Evolutionary conservation across 768 basidiomycete species (phyloP), one percentile per base, ranked within the genome.

Genomic region (Termitomyces sp.): DNA sequence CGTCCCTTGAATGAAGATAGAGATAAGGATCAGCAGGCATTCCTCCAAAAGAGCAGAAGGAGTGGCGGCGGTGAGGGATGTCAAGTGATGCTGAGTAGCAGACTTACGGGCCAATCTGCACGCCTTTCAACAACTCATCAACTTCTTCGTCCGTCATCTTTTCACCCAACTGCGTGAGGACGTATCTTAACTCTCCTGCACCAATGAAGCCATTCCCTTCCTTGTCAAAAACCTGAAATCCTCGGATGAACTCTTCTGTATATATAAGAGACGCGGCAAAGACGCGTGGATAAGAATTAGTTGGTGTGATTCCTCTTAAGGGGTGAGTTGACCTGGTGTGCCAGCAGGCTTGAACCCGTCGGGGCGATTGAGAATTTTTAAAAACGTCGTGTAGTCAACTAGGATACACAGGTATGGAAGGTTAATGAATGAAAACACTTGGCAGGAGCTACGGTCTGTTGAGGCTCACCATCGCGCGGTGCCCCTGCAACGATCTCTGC

Each of bases 151-250:
- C 95, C 7, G 88, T 73, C 94, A 99, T 96, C 81, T 98, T 98
- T 83, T 99, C 97, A 12, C 97, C 97, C 0, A 99, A 84, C 69
- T 96, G 95, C 7, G 97, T 99, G 34, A 96, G 81, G 32, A 96
- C 93, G 72, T 96, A 96, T 73, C 92, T 85, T 64, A 96, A 80
- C 75, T 97, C 94, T 52, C 94, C 94, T 17, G 90, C 92, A 52
- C 94, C 94, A 66, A 93, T 94, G 77, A 87, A 91, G 1, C 94
- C 94, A 68, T 94, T 94, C 36, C 92, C 92, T 67, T 94, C 92
- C 77, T 95, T 96, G 77, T 98, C 96, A 67, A 99, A 98, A 11
- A 98, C 96, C 69, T 98, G 96, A 84, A 99, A 99, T 9, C 96
- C 97, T 53, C 97, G 94, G 70, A 98, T 94, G 79, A 99, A 99